These are phyloP conservation scores for Albatrellus sp. DNA, from an alignment of 1,284 basidiomycete species.

Conservation along the genomic window DNA sequence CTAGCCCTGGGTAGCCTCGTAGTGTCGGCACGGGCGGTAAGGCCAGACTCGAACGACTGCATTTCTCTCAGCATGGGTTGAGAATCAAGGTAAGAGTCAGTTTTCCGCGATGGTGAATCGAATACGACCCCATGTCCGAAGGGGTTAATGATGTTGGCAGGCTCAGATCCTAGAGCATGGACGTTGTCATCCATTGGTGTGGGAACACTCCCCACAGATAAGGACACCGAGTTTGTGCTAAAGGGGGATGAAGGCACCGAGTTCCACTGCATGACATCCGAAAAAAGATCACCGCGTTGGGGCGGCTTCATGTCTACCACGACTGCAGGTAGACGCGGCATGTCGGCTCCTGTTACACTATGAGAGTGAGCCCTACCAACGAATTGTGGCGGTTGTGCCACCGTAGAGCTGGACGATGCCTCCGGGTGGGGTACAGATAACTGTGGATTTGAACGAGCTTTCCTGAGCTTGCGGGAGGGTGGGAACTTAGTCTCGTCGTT, in stretches of 20 bases:
- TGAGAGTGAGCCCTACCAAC: slow-evolving; percentile 60
- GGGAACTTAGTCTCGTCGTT: slow-evolving; percentile 18
- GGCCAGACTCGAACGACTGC: slow-evolving; percentile 70
- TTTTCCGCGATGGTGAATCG: slow-evolving; percentile 38
- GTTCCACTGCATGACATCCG: slow-evolving; percentile 51
- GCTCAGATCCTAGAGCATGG: background rate
- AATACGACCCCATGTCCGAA: slow-evolving; percentile 56
- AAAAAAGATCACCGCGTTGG: slow-evolving; percentile 44
- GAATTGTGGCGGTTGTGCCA: slow-evolving; percentile 15
- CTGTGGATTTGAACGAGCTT: slow-evolving; percentile 61
- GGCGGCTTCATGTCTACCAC: slow-evolving; percentile 10
- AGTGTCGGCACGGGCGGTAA: slow-evolving; percentile 48
- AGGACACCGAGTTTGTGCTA: slow-evolving; percentile 22
- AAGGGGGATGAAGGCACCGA: slow-evolving; percentile 19
- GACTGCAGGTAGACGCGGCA: slow-evolving; percentile 24
- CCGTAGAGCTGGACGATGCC: background rate
- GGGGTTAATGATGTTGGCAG: slow-evolving; percentile 31
- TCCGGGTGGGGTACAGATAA: slow-evolving; percentile 17
- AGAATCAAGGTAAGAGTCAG: slow-evolving; percentile 23
- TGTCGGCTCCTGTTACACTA: slow-evolving; percentile 63
- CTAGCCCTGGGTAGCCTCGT: slow-evolving; percentile 7
- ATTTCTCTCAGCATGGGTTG: slow-evolving; percentile 55
- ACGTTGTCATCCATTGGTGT: slow-evolving; percentile 7
- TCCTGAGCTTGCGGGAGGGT: slow-evolving; percentile 41
- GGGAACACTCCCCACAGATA: slow-evolving; percentile 15